Conservation (phyloP, 306 rosid species). For the Luffa acutangula region DNA sequence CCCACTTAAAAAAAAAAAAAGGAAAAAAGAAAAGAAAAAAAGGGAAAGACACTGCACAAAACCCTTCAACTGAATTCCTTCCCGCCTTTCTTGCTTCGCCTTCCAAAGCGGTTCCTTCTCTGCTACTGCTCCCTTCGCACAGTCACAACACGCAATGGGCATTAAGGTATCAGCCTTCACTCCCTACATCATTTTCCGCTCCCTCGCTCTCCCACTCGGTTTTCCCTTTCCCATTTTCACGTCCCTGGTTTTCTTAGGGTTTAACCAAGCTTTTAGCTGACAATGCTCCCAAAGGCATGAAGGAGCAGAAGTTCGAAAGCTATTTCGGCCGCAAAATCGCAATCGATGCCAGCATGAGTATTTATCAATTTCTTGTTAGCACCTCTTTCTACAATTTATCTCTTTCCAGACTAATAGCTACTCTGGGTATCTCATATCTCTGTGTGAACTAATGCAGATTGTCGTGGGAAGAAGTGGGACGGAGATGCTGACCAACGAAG, state of each 20-base stretch:
- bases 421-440: background rate
- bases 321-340: constrained; percentile 94
- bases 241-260: constrained; percentile 42
- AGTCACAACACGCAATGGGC: constrained; percentile 29
- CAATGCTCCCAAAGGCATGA: constrained; percentile 87
- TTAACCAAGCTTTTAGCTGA: constrained; percentile 96
- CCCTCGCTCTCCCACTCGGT: background rate
- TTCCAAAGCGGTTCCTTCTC: background rate
- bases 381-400: background rate
- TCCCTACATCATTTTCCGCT: background rate
- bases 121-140: background rate
- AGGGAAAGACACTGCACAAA: too few species aligned
- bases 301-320: constrained; percentile 86
- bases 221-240: background rate
- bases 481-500: constrained; percentile 91
- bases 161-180: constrained; percentile 47
- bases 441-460: constrained; percentile 42
- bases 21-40: too few species aligned
- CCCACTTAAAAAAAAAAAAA: too few species aligned
- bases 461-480: constrained; percentile 95
- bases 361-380: constrained; percentile 83
- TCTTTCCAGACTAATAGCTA: background rate
- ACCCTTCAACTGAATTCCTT: too few species aligned
- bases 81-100: background rate
- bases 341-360: constrained; percentile 97